phyloP scores from a whole-genome alignment of 805 yeast genomes.

The Lachancea kluyveri region DNA sequence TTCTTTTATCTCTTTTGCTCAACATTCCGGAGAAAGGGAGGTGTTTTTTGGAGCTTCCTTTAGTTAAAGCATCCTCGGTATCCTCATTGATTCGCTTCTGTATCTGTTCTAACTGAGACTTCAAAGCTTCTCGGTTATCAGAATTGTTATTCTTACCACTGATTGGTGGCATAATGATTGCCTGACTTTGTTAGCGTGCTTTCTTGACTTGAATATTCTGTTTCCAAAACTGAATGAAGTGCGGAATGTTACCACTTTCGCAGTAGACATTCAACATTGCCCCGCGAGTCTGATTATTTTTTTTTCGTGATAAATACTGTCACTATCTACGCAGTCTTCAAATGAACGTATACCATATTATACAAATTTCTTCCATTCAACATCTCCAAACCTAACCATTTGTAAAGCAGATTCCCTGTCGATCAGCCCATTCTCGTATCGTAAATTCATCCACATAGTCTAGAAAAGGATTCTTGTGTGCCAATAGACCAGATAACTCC shows the following conservation, averaged over 20 bases:
- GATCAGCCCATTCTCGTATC: constrained; percentile 29
- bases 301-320: too few species aligned
- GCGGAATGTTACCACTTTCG: too few species aligned
- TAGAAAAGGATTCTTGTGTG: constrained; percentile 22
- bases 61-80: constrained; percentile 8
- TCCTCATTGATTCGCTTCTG: constrained; percentile 17
- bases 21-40: constrained; percentile 8
- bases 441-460: constrained; percentile 24
- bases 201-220: too few species aligned
- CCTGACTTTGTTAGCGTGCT: too few species aligned
- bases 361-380: not conserved
- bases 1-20: constrained; percentile 10
- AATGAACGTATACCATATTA: too few species aligned
- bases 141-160: too few species aligned
- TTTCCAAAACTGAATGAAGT: too few species aligned
- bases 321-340: too few species aligned
- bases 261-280: too few species aligned
- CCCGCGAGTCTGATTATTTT: too few species aligned
- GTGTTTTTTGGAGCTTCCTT: constrained; percentile 1
- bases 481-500: constrained; percentile 16
- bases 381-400: constrained; percentile 3
- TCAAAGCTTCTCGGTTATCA: too few species aligned
- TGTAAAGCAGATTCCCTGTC: constrained; percentile 26
- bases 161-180: too few species aligned
- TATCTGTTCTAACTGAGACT: constrained; percentile 19